Evolutionary conservation across 495 filamentous ascomycete genomes (phyloP).

Genomic region (Talaromyces borbonicus): DNA sequence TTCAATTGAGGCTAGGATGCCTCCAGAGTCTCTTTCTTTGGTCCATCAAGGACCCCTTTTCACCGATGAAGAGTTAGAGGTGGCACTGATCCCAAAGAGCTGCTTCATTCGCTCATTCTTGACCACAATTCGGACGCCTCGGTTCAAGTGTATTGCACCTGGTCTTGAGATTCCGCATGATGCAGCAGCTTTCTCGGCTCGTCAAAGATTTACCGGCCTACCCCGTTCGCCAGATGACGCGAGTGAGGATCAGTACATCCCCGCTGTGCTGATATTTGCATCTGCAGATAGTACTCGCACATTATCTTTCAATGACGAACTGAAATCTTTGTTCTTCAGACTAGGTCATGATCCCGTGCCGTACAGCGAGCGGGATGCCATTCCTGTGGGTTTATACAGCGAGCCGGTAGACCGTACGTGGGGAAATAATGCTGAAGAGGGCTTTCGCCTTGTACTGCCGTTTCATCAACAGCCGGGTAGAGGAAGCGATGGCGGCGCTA

Average conservation of each 20-base stretch:
- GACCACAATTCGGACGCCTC: slow-evolving; percentile 20
- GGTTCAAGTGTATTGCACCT: slow-evolving; percentile 24
- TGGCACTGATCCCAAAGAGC: slow-evolving; percentile 18
- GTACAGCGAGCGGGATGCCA: slow-evolving; percentile 9
- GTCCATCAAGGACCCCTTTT: slow-evolving; percentile 13
- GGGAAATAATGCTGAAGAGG: slow-evolving; percentile 11
- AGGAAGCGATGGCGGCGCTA: slow-evolving; percentile 11
- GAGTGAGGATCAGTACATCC: slow-evolving; percentile 1
- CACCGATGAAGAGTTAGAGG: slow-evolving; percentile 16
- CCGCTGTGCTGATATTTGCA: background rate
- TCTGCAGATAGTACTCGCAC: background rate
- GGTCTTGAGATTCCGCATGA: slow-evolving; percentile 22
- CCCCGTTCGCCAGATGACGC: slow-evolving; percentile 3
- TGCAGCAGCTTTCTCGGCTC: slow-evolving; percentile 15
- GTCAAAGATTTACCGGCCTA: slow-evolving; percentile 18
- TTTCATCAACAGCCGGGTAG: slow-evolving; percentile 9
- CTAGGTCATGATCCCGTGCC: slow-evolving; percentile 3
- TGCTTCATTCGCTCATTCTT: slow-evolving; percentile 24
- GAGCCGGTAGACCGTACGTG: slow-evolving; percentile 4
- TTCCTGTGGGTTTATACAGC: slow-evolving; percentile 16
- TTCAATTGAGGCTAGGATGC: slow-evolving; percentile 14
- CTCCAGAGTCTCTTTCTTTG: slow-evolving; percentile 8
- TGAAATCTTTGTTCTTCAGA: no score
- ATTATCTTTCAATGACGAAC: background rate
- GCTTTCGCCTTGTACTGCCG: slow-evolving; percentile 15